Conservation (phyloP, 306 rosid species). For the Cyclanthera cordifolia region DNA sequence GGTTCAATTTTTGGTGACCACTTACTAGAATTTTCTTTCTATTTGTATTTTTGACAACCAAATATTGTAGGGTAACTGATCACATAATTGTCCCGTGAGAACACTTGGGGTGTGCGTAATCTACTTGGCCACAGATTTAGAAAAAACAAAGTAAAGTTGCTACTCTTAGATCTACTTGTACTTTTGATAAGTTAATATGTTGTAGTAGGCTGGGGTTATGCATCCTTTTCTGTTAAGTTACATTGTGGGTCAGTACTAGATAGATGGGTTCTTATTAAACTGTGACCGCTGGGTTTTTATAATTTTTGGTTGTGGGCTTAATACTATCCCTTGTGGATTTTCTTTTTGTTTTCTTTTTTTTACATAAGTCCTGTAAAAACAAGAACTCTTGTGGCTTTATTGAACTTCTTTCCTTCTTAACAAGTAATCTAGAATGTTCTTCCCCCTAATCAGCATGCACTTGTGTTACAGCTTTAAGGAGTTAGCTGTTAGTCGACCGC, state of each 20-base stretch:
- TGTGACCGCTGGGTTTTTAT: neutral
- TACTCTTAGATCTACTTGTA: neutral
- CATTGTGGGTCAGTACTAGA: neutral
- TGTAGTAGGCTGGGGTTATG: neutral
- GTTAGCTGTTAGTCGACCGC: slow-evolving; percentile 72
- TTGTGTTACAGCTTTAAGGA: slow-evolving; percentile 75
- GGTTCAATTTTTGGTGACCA: too few species aligned
- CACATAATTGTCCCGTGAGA: too few species aligned
- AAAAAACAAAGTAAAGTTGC: neutral
- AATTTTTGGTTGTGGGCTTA: neutral
- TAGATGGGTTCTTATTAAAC: neutral
- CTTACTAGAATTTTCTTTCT: too few species aligned
- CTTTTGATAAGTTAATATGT: neutral
- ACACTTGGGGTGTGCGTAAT: too few species aligned
- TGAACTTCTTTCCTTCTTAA: neutral
- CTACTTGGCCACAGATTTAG: too few species aligned
- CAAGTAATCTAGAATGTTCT: neutral
- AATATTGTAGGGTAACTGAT: too few species aligned
- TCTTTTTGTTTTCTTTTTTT: too few species aligned
- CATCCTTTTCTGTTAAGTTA: neutral
- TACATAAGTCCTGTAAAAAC: too few species aligned
- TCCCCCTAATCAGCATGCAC: slow-evolving; percentile 11
- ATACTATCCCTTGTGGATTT: neutral
- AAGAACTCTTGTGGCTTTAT: neutral
- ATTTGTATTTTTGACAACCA: too few species aligned